Evolutionary conservation across 163 green algal species (phyloP).

Genomic region (Coccomyxa subellipsoidea): DNA sequence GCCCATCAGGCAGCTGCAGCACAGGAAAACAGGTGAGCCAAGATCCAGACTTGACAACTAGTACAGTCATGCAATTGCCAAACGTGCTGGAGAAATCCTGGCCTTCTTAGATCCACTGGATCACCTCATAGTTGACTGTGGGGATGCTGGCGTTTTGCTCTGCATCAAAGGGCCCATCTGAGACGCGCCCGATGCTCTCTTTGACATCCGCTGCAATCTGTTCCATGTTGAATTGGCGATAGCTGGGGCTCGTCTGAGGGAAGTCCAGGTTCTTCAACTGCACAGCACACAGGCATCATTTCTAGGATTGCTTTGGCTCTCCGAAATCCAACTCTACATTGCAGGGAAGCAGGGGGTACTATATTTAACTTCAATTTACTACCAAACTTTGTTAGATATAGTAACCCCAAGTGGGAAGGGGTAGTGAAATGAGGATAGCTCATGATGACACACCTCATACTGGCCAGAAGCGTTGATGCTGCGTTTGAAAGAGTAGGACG

Average conservation of each 20-base stretch:
- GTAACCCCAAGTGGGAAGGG: no score
- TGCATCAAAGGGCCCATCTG: conserved; percentile 73
- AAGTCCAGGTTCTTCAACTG: conserved; percentile 47
- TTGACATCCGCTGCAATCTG: conserved; percentile 82
- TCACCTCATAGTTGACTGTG: conserved; percentile 77
- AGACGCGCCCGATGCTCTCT: conserved; percentile 76
- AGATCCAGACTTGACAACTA: background rate
- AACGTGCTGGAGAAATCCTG: no score
- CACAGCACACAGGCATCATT: background rate
- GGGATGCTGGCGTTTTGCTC: conserved; percentile 76
- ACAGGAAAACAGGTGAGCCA: conserved; percentile 6
- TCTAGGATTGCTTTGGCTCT: background rate
- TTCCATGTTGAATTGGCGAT: conserved; percentile 46
- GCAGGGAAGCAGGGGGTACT: conserved; percentile 2
- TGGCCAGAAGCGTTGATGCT: conserved; percentile 53
- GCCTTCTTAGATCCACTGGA: no score
- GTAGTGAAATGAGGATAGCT: no score
- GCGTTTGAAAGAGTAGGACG: conserved; percentile 78
- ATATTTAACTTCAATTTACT: no score
- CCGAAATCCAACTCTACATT: background rate
- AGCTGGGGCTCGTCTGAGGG: conserved; percentile 52
- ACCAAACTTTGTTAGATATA: no score
- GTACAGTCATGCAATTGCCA: no score
- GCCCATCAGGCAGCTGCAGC: conserved; percentile 87
- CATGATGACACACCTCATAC: conserved; percentile 16